Evolutionary conservation across 2,329 filamentous ascomycete species (phyloP).

Genomic region (Polychaeton citri): DNA sequence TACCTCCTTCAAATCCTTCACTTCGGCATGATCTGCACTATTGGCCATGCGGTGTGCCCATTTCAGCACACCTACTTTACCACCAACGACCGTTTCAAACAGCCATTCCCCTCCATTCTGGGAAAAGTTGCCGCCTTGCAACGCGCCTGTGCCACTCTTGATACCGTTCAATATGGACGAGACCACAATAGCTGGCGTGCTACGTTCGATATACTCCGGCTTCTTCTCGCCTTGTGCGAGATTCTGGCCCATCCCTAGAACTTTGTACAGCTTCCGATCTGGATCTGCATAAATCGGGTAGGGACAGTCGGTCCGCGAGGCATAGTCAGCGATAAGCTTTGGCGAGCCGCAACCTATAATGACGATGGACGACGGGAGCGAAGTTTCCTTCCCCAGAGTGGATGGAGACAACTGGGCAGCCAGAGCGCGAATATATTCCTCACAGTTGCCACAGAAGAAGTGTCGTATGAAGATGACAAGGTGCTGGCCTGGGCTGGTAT

Average conservation of each 20-base stretch:
- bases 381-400: conserved; percentile 6
- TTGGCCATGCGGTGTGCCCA: conserved; percentile 24
- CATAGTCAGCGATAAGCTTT: conserved; percentile 18
- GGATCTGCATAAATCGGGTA: conserved; percentile 22
- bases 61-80: conserved; percentile 12
- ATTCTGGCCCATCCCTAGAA: conserved; percentile 18
- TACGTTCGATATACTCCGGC: conserved; percentile 14
- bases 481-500: conserved; percentile 4
- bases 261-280: conserved; percentile 15
- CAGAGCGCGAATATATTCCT: conserved; percentile 20
- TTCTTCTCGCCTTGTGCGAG: conserved; percentile 12
- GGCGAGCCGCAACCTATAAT: conserved; percentile 23
- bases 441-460: conserved; percentile 26
- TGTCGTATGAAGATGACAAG: conserved; percentile 27
- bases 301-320: conserved; percentile 14
- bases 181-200: conserved; percentile 2
- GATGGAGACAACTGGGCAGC: conserved; percentile 11
- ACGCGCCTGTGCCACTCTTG: conserved; percentile 1
- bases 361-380: conserved; percentile 14
- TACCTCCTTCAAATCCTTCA: conserved; percentile 18
- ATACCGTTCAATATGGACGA: conserved; percentile 9
- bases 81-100: conserved; percentile 13
- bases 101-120: conserved; percentile 27
- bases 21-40: conserved; percentile 21
- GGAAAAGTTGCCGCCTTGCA: conserved; percentile 12